Base-by-base conservation (phyloP, 2,329 filamentous ascomycete genomes). In the Hymenoscyphus repandus region DNA sequence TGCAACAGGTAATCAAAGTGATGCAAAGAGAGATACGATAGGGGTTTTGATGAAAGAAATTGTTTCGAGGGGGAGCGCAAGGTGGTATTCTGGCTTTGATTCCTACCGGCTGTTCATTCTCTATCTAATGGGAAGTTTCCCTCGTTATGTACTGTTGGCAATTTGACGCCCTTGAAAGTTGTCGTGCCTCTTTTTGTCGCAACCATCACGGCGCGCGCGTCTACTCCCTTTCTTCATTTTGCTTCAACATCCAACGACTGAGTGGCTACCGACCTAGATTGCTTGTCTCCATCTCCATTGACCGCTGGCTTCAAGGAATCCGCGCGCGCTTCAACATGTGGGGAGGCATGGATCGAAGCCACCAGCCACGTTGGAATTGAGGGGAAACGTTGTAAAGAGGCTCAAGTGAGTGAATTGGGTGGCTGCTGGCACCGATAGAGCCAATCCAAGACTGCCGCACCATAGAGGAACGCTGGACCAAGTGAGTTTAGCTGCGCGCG, bases 311-410 rank as follows among this genome's bases (percentile, higher is more conserved):
- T 46, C 34, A 41, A 41, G 34, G 40, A 41, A 53, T 48, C 58
- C 56, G 56, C 60, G 60, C 60, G 62, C 62, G 61, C 57, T 56
- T 58, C 49, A 32, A 7, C 47, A 51, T 46, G 22, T 27, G n/a
- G n/a, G 30, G 27, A 38, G 11, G 36, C 50, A 49, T 47, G 50
- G 40, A 39, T 50, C 32, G 43, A 49, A 61, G 51, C 49, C 59
- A 59, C 60, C 59, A 53, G 57, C 56, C 55, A 58, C 57, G 40
- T 49, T 39, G 31, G 47, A 47, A 48, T 37, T 37, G 33, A 36
- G 46, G 41, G 42, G 44, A 45, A 41, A 50, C 47, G 60, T 59
- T 56, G 49, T 51, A 55, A 47, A 57, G 59, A 62, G 55, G 54
- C 55, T 60, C 54, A 57, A 55, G 47, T 52, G 18, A 55, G 48